Evolutionary conservation across 371 early-diverging fungal genomes (phyloP).

Genomic region (Mucor saturninus): DNA sequence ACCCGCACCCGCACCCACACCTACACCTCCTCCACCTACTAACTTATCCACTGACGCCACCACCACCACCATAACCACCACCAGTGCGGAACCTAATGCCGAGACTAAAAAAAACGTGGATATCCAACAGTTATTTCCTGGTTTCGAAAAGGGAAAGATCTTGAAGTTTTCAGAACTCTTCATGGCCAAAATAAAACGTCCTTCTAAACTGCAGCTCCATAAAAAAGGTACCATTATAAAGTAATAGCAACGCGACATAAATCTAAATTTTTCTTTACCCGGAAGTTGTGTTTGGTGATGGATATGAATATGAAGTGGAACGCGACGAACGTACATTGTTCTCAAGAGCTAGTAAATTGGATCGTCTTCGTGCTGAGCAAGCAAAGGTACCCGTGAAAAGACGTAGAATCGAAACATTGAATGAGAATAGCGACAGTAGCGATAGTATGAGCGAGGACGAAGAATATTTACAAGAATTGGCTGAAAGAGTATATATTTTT

Average conservation of each 20-base stretch:
- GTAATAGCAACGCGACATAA: neutral
- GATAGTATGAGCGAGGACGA: slow-evolving; percentile 34
- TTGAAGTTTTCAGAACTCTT: slow-evolving; percentile 76
- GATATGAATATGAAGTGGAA: slow-evolving; percentile 51
- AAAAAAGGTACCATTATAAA: slow-evolving; percentile 32
- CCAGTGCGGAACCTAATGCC: neutral
- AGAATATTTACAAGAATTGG: slow-evolving; percentile 23
- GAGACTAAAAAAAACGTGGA: slow-evolving; percentile 31
- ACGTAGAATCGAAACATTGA: slow-evolving; percentile 32
- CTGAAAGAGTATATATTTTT: slow-evolving; percentile 13
- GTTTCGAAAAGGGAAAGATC: slow-evolving; percentile 64
- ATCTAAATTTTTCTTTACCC: neutral
- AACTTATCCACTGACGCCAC: too few relatives aligned
- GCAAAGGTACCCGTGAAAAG: slow-evolving; percentile 30
- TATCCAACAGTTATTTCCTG: slow-evolving; percentile 65
- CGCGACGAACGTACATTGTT: slow-evolving; percentile 46
- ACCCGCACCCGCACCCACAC: too few relatives aligned
- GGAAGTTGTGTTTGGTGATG: slow-evolving; percentile 43
- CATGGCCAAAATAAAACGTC: slow-evolving; percentile 45
- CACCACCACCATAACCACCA: neutral
- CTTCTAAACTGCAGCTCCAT: slow-evolving; percentile 34
- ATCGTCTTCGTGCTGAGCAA: slow-evolving; percentile 28
- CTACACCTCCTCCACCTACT: too few relatives aligned
- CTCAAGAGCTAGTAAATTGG: slow-evolving; percentile 37
- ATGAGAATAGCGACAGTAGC: slow-evolving; percentile 23